Percentiles rank a stretch among this genome's conserved stretches.
These are phyloP conservation scores for Candida sp. DNA, from an alignment of 1,139 yeast species.

Conservation along the genomic window DNA sequence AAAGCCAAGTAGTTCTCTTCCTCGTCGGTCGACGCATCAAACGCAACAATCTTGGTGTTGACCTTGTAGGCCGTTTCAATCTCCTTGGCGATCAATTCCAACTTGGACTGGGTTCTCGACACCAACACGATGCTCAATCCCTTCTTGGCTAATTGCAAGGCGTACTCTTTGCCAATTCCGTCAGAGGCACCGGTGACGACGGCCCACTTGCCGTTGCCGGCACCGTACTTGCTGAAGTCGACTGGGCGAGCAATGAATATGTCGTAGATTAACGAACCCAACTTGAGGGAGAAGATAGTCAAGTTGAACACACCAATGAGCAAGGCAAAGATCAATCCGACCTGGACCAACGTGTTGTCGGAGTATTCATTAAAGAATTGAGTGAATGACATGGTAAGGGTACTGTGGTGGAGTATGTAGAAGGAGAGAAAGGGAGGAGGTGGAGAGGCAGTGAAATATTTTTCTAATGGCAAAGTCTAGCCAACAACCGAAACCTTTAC, in stretches of 20 bases:
- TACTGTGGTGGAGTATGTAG: neutral
- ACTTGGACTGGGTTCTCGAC: constrained; percentile 82
- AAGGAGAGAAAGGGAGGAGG: neutral
- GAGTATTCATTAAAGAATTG: constrained; percentile 20
- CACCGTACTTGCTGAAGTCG: constrained; percentile 72
- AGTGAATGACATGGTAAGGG: constrained; percentile 16
- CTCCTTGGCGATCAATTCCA: constrained; percentile 69
- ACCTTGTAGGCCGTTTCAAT: constrained; percentile 64
- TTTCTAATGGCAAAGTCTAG: neutral
- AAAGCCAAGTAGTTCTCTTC: constrained; percentile 53
- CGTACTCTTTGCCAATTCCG: constrained; percentile 95
- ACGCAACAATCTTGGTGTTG: constrained; percentile 68
- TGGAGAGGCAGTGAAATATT: neutral
- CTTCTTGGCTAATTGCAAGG: constrained; percentile 80
- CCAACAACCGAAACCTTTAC: neutral
- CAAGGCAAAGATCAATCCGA: constrained; percentile 36
- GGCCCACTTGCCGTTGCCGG: constrained; percentile 73
- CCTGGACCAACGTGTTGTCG: constrained; percentile 23
- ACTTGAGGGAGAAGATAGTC: constrained; percentile 40
- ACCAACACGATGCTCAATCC: constrained; percentile 86
- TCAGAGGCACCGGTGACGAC: constrained; percentile 97
- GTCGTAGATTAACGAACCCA: constrained; percentile 53
- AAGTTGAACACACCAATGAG: constrained; percentile 58
- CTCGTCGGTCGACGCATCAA: constrained; percentile 73
- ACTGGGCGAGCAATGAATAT: constrained; percentile 68